Base-by-base conservation (phyloP, 2,329 filamentous ascomycete genomes). In the Tolypocladium tundrense region DNA sequence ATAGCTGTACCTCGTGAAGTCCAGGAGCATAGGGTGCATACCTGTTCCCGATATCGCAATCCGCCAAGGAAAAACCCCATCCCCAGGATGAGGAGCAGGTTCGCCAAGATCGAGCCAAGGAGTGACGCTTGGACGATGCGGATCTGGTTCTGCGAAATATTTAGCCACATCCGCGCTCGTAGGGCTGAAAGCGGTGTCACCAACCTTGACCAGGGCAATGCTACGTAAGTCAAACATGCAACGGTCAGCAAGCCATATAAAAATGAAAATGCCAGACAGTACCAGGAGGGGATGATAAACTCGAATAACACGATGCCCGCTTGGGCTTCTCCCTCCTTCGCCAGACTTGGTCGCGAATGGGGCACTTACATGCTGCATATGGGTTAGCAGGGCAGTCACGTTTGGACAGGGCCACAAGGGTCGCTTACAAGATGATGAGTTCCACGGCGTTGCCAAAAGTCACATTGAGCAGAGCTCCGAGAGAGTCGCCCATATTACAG, bases 61-160 rank as follows among this genome's bases (percentile, higher is more conserved):
- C 91, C 92, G 67, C 92, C 92, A 31, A 95, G 75, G 56, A 96
- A 81, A 72, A 97, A 96, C 58, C 87, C 86, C 91, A 96, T 96
- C 67, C 92, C 92, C 65, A 97, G 75, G 68, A 96, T 96, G 60
- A 96, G 81, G 31, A 97, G 79, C 58, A 96, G 75, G 68, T 96
- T 96, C 62, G 91, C 88, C 63, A 97, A 76, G 65, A 97, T 96
- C 1, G 91, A 96, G 48, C 92, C 92, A 37, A 97, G 79, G 55
- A 96, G 77, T 0, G 92, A 95, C 16, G 92, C 91, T 73, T 96
- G 92, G 31, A 96, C 92, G 64, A 96, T 93, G 60, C 89, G 86
- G 60, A 96, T 94, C 76, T 96, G 85, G 72, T 90, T 79, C 79
- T 85, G 60, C 48, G 57, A 4, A 21, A 37, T 13, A 11, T 39